Percentiles rank a stretch among this genome's conserved stretches.
These are phyloP conservation scores for Candida germanica DNA, from an alignment of 805 yeast species.

Conservation along the genomic window DNA sequence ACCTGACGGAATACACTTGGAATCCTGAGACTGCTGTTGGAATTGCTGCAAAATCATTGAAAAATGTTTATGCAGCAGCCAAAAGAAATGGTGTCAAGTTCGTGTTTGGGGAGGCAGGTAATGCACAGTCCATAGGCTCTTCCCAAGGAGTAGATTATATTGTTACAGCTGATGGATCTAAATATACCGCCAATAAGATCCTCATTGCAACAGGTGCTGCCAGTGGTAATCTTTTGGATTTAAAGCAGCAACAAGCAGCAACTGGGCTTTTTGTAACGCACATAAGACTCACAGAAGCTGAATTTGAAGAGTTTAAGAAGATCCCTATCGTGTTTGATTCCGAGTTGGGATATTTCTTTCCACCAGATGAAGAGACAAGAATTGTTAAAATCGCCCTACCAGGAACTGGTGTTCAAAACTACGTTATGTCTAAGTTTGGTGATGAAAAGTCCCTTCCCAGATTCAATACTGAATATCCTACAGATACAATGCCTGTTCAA, in stretches of 20 bases:
- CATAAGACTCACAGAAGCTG: conserved; percentile 31
- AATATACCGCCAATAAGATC: conserved; percentile 30
- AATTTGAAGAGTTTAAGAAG: conserved; percentile 29
- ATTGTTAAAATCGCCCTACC: conserved; percentile 36
- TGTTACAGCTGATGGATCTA: conserved; percentile 21
- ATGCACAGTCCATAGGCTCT: conserved; percentile 7
- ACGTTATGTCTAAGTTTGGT: conserved; percentile 12
- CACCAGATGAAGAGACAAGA: conserved; percentile 39
- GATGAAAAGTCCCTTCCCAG: conserved; percentile 30
- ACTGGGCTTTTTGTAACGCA: conserved; percentile 37
- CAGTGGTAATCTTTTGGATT: conserved; percentile 30
- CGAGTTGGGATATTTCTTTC: conserved; percentile 45
- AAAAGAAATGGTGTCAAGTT: conserved; percentile 12
- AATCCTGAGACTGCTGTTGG: conserved; percentile 43
- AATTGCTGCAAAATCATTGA: conserved; percentile 38
- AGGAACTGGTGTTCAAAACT: conserved; percentile 24
- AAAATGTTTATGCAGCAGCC: conserved; percentile 21
- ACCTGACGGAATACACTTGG: conserved; percentile 18
- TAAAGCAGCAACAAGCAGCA: conserved; percentile 29
- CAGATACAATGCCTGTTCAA: conserved; percentile 31
- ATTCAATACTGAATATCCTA: conserved; percentile 22
- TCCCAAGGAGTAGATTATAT: conserved; percentile 17
- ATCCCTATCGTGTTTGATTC: conserved; percentile 44
- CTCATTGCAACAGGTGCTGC: conserved; percentile 37
- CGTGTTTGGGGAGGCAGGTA: conserved; percentile 14